phyloP scores from a whole-genome alignment of 495 filamentous ascomycete genomes.

The Penicillium egyptiacum region DNA sequence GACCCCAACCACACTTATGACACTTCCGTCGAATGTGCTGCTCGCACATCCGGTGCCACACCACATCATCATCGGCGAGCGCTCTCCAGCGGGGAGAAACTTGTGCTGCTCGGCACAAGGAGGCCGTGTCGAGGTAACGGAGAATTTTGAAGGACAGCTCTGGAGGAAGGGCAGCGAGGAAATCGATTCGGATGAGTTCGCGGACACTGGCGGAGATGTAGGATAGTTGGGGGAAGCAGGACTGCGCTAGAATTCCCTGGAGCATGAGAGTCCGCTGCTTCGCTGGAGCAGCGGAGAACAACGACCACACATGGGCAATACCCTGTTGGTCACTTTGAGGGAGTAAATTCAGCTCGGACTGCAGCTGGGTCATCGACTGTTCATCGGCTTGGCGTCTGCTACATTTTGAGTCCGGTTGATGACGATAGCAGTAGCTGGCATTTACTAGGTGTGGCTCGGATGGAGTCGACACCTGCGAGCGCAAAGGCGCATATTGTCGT shows the following conservation, averaged over 20 bases:
- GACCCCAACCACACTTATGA: constrained; percentile 93
- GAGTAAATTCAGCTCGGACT: constrained; percentile 81
- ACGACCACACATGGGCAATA: constrained; percentile 92
- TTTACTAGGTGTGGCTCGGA: constrained; percentile 52
- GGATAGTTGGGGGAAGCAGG: constrained; percentile 95
- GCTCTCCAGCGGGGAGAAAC: constrained; percentile 85
- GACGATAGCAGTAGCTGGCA: constrained; percentile 93
- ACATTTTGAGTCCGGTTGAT: constrained; percentile 92
- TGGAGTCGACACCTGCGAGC: constrained; percentile 32
- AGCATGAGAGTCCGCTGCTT: constrained; percentile 95
- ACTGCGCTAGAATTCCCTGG: constrained; percentile 89
- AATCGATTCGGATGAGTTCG: constrained; percentile 95
- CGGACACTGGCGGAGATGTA: constrained; percentile 82
- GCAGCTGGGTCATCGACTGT: constrained; percentile 90
- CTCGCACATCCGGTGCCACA: constrained; percentile 99
- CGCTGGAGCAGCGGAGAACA: constrained; percentile 92
- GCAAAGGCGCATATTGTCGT: constrained; percentile 72
- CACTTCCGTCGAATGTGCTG: constrained; percentile 97
- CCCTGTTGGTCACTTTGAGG: constrained; percentile 84
- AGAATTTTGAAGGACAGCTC: constrained; percentile 94
- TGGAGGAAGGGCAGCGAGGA: constrained; percentile 79
- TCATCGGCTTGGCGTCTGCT: constrained; percentile 84
- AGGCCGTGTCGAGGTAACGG: constrained; percentile 88
- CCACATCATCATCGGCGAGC: constrained; percentile 92
- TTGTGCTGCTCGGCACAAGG: constrained; percentile 95